Conservation (phyloP, 2,329 filamentous ascomycete species). For the Botrytis fabae region DNA sequence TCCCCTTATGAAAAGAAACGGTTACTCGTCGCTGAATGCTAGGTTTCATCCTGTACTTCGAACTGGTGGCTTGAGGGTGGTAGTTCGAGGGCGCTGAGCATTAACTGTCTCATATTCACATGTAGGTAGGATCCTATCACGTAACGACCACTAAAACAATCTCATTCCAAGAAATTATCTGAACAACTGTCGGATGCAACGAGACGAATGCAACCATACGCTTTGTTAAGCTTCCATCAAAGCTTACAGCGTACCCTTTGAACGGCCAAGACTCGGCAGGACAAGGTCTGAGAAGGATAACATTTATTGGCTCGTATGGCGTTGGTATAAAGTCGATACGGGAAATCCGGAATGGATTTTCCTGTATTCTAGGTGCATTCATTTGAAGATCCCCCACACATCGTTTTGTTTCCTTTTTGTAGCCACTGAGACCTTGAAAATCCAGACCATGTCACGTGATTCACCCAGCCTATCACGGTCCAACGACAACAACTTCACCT, state of each 20-base stretch:
- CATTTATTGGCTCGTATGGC: not conserved
- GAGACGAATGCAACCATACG: not conserved
- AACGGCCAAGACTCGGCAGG: not conserved
- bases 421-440: not conserved
- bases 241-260: not conserved
- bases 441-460: not conserved
- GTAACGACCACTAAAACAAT: not conserved
- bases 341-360: not conserved
- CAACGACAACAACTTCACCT: not conserved
- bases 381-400: not conserved
- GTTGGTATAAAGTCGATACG: not conserved
- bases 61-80: slow-evolving; percentile 1
- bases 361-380: not conserved
- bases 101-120: not conserved
- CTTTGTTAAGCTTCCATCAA: not conserved
- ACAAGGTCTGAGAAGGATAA: not conserved
- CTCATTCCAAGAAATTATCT: not conserved
- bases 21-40: not conserved
- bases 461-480: not conserved
- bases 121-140: not conserved
- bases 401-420: not conserved
- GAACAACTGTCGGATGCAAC: not conserved
- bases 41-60: not conserved
- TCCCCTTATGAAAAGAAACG: not conserved
- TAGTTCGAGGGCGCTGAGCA: slow-evolving; percentile 10